Evolutionary conservation across 768 basidiomycete genomes (phyloP).

Genomic region (Gloeopeniophorella convolvens): DNA sequence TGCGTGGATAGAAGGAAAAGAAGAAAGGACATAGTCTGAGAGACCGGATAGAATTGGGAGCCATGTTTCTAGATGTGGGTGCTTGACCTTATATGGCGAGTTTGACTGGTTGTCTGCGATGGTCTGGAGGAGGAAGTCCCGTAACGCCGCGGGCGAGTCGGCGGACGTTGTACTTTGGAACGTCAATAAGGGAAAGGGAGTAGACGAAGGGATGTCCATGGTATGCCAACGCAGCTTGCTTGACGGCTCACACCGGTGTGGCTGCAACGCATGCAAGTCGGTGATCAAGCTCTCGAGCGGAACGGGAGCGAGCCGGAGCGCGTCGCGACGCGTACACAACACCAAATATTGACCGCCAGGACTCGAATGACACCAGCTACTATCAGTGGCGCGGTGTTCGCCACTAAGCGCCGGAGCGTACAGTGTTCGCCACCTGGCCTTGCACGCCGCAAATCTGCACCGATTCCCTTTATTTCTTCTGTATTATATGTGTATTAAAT

Average conservation of each 20-base stretch:
- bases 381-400: too few species aligned
- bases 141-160: slow-evolving; percentile 19
- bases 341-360: too few species aligned
- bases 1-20: slow-evolving; percentile 48
- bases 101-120: slow-evolving; percentile 16
- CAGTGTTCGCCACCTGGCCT: too few species aligned
- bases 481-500: too few species aligned
- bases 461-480: too few species aligned
- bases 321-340: neutral
- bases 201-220: slow-evolving; percentile 16
- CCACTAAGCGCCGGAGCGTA: too few species aligned
- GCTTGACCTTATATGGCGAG: slow-evolving; percentile 12
- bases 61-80: slow-evolving; percentile 39
- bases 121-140: slow-evolving; percentile 15
- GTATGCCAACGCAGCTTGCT: neutral
- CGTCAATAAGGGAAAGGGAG: slow-evolving; percentile 17
- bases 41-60: slow-evolving; percentile 39
- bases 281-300: slow-evolving; percentile 24
- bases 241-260: neutral
- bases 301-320: slow-evolving; percentile 4
- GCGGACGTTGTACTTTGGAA: slow-evolving; percentile 14
- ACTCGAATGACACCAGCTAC: too few species aligned
- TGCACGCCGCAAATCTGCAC: too few species aligned
- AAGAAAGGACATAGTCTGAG: slow-evolving; percentile 44
- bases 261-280: neutral